These are phyloP conservation scores for Nothopassalora personata DNA, from an alignment of 2,329 filamentous ascomycete species.

Conservation along the genomic window DNA sequence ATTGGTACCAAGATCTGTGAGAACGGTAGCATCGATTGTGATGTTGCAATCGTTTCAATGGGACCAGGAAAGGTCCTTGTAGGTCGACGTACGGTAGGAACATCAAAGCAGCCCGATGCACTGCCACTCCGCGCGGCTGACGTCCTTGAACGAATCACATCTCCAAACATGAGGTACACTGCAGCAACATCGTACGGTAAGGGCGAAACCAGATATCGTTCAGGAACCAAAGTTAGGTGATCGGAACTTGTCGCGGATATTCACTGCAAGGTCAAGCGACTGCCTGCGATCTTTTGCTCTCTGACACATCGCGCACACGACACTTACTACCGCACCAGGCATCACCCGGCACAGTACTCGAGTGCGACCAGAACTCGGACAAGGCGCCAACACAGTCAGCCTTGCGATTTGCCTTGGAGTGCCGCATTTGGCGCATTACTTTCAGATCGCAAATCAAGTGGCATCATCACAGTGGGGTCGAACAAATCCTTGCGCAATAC, in stretches of 20 bases:
- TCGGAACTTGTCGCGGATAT: neutral
- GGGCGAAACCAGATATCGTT: neutral
- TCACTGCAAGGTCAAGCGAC: neutral
- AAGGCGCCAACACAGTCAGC: conserved; percentile 2
- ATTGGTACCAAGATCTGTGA: neutral
- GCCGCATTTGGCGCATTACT: neutral
- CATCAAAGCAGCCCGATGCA: neutral
- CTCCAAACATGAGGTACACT: neutral
- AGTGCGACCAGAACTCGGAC: conserved; percentile 1
- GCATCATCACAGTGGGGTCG: neutral
- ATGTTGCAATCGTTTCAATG: neutral
- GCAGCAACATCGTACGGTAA: neutral
- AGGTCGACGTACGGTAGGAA: neutral
- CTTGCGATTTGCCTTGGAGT: neutral
- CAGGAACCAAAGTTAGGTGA: neutral
- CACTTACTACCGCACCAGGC: neutral
- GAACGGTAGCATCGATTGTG: neutral
- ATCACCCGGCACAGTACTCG: conserved; percentile 1
- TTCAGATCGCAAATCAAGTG: neutral
- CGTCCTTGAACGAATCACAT: neutral
- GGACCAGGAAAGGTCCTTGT: neutral
- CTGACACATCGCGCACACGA: neutral
- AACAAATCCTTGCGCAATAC: neutral
- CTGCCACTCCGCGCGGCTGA: neutral
- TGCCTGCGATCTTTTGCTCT: neutral